Conservation (phyloP, 495 filamentous ascomycete genomes). For the Xylaria acuta region DNA sequence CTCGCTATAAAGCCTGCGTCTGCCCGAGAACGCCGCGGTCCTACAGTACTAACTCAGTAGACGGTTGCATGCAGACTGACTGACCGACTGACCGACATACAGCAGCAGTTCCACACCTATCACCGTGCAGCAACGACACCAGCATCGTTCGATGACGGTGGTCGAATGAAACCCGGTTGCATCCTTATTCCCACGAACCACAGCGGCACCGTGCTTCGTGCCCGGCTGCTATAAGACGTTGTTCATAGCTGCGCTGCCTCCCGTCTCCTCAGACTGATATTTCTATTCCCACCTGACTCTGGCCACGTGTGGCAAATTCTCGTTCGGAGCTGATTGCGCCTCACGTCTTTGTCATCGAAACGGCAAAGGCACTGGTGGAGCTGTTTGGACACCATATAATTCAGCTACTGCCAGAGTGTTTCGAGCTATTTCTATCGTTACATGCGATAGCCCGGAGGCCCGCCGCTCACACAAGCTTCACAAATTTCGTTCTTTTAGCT, state of each 20-base stretch:
- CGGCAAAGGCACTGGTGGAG: neutral
- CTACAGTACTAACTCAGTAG: neutral
- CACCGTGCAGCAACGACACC: constrained; percentile 6
- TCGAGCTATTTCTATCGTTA: constrained; percentile 11
- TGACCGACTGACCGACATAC: constrained; percentile 2
- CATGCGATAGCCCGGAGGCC: constrained; percentile 11
- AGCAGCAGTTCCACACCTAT: neutral
- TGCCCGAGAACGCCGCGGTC: neutral
- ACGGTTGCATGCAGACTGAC: constrained; percentile 10
- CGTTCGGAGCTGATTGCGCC: neutral
- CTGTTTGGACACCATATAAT: neutral
- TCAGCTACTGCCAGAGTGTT: constrained; percentile 7
- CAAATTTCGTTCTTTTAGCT: neutral
- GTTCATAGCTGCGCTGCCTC: neutral
- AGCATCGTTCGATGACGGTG: constrained; percentile 18
- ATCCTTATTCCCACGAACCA: constrained; percentile 19
- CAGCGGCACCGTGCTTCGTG: neutral
- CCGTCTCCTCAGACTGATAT: neutral
- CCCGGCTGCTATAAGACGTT: neutral
- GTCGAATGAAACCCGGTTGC: constrained; percentile 5
- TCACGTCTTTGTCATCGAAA: neutral
- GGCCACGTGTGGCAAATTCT: neutral
- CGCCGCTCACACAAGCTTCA: neutral
- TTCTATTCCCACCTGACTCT: neutral
- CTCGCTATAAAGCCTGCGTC: constrained; percentile 2